Base-by-base conservation (phyloP, 352 stramenopile genomes). In the Peronospora farinosa region DNA sequence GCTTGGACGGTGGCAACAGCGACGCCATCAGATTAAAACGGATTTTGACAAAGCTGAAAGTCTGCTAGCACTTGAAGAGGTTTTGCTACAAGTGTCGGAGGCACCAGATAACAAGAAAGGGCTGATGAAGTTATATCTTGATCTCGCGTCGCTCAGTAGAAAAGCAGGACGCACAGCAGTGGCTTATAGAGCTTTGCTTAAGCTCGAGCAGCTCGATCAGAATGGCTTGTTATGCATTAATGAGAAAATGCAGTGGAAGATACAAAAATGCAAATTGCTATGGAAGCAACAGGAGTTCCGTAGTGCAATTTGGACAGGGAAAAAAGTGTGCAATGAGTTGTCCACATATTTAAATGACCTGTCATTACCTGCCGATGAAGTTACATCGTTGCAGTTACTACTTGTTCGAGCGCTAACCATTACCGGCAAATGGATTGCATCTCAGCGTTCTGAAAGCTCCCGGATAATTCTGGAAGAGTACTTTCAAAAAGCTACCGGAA, bases 381-480 rank as follows among this genome's bases (percentile, higher is more conserved):
- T 27, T 1, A 60, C 28, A 9, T 51, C 62, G 13, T 56, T 92
- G 17, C 59, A 74, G 40, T 68, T 89, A 40, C 45, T 89, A 5
- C 76, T 77, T 16, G 72, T 88, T 3, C 60, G 74, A 21, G 73
- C 74, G 5, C 51, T 95, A 19, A 89, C 80, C 3, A 69, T 79
- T 7, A 96, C 88, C 36, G 92, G 93, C 12, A 86, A 88, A 39
- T 98, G 93, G 94, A 87, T 98, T 59, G 84, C 86, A 15, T 86
- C 88, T 47, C 88, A 97, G 57, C 91, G 93, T 45, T 91, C 92
- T 1, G 90, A 97, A 53, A 86, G 80, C 60, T 94, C 84, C 7
- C 77, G 88, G 65, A 67, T 82, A n/a, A 95, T 98, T 67, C 67
- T 97, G 1, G 80, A 96, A n/a, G 76, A 87, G 0, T 97, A 94